Percentiles rank a stretch among this genome's conserved stretches.
Conservation (phyloP, 2,329 filamentous ascomycete species). For the Apiospora aurea region DNA sequence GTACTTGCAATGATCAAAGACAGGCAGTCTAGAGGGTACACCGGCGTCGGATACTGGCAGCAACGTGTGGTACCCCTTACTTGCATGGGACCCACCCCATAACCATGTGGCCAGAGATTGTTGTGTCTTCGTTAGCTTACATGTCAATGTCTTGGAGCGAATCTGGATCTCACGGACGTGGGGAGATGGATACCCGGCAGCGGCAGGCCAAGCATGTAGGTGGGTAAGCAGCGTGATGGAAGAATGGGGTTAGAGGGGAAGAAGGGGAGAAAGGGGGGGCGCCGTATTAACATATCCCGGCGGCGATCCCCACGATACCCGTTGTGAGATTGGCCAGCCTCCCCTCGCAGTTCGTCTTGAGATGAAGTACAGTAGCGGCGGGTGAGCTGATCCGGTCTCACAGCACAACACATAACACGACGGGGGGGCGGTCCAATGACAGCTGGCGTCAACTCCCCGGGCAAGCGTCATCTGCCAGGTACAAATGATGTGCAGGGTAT, state of each 20-base stretch:
- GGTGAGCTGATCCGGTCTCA: slow-evolving; percentile 13
- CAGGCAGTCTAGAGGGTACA: slow-evolving; percentile 4
- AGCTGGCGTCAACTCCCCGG: slow-evolving; percentile 10
- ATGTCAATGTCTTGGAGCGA: slow-evolving; percentile 17
- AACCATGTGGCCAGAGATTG: slow-evolving; percentile 20
- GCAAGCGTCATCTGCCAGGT: slow-evolving; percentile 16
- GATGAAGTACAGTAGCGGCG: background rate
- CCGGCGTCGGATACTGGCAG: background rate
- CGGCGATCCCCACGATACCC: slow-evolving; percentile 1
- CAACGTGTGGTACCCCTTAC: background rate
- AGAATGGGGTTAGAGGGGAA: background rate
- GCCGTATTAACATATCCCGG: background rate
- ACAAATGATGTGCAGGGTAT: slow-evolving; percentile 10
- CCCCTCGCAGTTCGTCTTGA: background rate
- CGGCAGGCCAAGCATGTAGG: background rate
- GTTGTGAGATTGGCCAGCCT: background rate
- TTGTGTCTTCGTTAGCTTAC: background rate
- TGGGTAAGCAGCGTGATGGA: background rate
- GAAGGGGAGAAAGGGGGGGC: background rate
- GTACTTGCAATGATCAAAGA: slow-evolving; percentile 11
- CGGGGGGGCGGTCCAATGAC: slow-evolving; percentile 7
- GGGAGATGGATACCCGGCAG: background rate
- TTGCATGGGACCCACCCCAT: slow-evolving; percentile 1
- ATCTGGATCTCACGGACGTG: slow-evolving; percentile 3
- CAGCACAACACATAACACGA: slow-evolving; percentile 13